Conservation (phyloP, 2,329 filamentous ascomycete species). For the Calonectria hawksworthii region DNA sequence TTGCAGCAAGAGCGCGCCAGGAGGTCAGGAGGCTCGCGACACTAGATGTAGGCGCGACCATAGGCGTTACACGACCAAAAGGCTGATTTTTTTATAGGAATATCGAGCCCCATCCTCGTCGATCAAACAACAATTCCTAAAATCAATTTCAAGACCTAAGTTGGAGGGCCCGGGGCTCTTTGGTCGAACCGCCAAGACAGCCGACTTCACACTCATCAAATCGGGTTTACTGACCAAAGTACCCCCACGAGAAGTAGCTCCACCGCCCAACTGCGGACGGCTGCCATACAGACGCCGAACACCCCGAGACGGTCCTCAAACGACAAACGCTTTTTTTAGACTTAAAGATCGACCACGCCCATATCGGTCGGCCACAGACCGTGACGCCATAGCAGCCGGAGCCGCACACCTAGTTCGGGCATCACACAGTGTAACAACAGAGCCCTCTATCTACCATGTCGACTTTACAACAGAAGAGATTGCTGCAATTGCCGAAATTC, state of each 20-base stretch:
- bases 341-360: constrained; percentile 41
- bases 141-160: background rate
- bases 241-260: background rate
- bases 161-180: background rate
- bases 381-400: constrained; percentile 47
- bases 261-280: constrained; percentile 13
- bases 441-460: constrained; percentile 56
- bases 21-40: constrained; percentile 39
- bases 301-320: constrained; percentile 26
- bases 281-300: constrained; percentile 28
- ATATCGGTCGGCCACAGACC: constrained; percentile 45
- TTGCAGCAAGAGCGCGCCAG: constrained; percentile 32
- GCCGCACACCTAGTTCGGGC: constrained; percentile 22
- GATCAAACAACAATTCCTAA: background rate
- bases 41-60: constrained; percentile 37
- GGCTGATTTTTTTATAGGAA: constrained; percentile 21
- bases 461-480: constrained; percentile 61
- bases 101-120: constrained; percentile 3
- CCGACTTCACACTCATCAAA: background rate
- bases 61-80: background rate
- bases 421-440: constrained; percentile 4
- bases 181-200: background rate
- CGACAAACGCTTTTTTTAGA: constrained; percentile 33
- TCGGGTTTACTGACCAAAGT: background rate
- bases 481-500: constrained; percentile 37